Evolutionary conservation across 306 rosid genomes (phyloP).

Genomic region (Trifolium repens): DNA sequence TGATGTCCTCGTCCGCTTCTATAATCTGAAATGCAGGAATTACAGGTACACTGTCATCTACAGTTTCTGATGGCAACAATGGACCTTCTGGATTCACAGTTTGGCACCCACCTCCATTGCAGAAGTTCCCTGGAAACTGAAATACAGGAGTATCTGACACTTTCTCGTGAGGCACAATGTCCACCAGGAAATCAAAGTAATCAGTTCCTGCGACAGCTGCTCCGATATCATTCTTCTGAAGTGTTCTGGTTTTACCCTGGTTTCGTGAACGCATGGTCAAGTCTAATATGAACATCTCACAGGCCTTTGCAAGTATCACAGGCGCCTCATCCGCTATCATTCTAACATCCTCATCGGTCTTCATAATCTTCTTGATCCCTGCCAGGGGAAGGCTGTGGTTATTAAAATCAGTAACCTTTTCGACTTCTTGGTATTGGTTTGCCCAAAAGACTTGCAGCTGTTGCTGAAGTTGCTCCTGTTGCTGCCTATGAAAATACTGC

Average conservation of each 20-base stretch:
- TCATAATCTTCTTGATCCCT: conserved; percentile 66
- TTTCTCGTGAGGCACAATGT: conserved; percentile 60
- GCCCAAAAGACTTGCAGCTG: conserved; percentile 58
- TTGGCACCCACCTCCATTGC: conserved; percentile 33
- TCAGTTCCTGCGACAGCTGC: conserved; percentile 61
- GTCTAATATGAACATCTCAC: conserved; percentile 63
- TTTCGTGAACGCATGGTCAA: conserved; percentile 62
- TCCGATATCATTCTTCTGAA: conserved; percentile 59
- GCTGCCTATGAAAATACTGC: conserved; percentile 24
- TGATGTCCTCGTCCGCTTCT: background rate
- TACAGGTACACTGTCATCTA: conserved; percentile 43
- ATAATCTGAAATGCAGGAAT: conserved; percentile 40
- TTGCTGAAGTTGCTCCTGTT: conserved; percentile 46
- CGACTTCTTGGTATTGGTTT: conserved; percentile 55
- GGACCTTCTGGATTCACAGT: conserved; percentile 24
- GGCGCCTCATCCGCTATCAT: conserved; percentile 65
- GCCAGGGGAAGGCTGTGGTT: conserved; percentile 61
- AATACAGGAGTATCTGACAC: conserved; percentile 47
- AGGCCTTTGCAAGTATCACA: conserved; percentile 59
- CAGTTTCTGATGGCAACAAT: conserved; percentile 36
- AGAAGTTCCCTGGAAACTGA: conserved; percentile 36
- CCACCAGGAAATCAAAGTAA: conserved; percentile 57
- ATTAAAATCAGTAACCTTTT: conserved; percentile 60
- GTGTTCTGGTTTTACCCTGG: conserved; percentile 59
- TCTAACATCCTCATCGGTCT: conserved; percentile 63